Evolutionary conservation across 2,329 filamentous ascomycete species (phyloP).

Genomic region (Ploettnerulaceae sp.): DNA sequence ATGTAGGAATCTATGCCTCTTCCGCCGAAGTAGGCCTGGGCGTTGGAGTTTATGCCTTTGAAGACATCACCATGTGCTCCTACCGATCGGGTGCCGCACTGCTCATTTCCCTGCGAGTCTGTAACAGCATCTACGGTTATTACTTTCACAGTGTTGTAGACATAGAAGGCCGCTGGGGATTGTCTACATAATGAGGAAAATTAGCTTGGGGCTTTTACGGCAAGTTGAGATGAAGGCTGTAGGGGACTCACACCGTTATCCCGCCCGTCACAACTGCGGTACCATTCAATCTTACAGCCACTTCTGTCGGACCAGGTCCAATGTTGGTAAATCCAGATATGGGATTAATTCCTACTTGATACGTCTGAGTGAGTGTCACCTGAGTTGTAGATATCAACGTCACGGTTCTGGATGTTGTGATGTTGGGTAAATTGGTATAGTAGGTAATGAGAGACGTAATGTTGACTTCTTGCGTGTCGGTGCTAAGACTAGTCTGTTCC

Average conservation of each 20-base stretch:
- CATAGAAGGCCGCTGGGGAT: constrained; percentile 23
- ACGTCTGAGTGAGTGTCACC: constrained; percentile 7
- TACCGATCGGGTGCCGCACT: constrained; percentile 12
- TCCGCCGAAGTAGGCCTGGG: constrained; percentile 20
- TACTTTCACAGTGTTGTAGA: constrained; percentile 22
- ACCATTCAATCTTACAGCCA: not conserved
- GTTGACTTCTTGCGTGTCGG: constrained; percentile 7
- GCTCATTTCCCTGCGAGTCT: constrained; percentile 3
- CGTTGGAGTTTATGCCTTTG: constrained; percentile 16
- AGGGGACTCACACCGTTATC: constrained; percentile 14
- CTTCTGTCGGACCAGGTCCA: constrained; percentile 1
- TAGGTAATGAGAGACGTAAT: constrained; percentile 17
- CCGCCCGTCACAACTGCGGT: constrained; percentile 15
- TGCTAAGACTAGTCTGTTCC: constrained; percentile 6
- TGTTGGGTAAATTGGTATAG: constrained; percentile 5
- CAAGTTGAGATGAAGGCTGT: not conserved
- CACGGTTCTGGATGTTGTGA: constrained; percentile 6
- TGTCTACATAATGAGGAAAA: constrained; percentile 5
- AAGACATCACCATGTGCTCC: not conserved
- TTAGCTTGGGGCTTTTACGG: not conserved
- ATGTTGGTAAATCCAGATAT: constrained; percentile 9
- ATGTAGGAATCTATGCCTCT: not conserved
- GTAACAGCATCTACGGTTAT: constrained; percentile 17
- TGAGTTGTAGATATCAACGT: constrained; percentile 6
- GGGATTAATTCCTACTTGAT: constrained; percentile 10